These are phyloP conservation scores for Dalechampia spathulata DNA, from an alignment of 441 rosid species.

Conservation along the genomic window DNA sequence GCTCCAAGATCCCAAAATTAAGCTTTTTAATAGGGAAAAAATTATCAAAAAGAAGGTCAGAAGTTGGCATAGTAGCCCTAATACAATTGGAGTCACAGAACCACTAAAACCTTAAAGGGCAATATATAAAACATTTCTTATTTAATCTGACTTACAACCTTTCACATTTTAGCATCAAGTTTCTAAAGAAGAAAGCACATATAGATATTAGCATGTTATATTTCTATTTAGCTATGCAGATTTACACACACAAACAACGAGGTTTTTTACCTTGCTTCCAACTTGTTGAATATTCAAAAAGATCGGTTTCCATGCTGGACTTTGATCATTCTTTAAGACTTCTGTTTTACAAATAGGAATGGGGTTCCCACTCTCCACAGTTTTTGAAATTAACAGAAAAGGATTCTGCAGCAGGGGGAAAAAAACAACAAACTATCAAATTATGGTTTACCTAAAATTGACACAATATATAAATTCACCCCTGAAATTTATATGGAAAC, in stretches of 20 bases:
- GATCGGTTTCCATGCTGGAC: conserved; percentile 74
- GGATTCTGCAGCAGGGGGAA: conserved; percentile 65
- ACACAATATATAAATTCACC: too few relatives aligned
- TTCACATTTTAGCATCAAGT: too few relatives aligned
- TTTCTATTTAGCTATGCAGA: conserved; percentile 5
- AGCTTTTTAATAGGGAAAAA: background rate
- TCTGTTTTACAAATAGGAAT: conserved; percentile 86
- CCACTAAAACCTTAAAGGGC: too few relatives aligned
- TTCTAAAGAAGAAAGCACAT: background rate
- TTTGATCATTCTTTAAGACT: conserved; percentile 67
- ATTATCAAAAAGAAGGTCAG: background rate
- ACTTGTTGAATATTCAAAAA: conserved; percentile 80
- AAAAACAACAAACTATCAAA: too few relatives aligned
- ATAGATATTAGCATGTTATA: background rate
- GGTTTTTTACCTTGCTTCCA: conserved; percentile 69
- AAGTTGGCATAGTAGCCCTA: background rate
- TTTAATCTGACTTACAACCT: too few relatives aligned
- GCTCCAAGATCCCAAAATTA: background rate
- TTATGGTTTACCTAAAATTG: too few relatives aligned
- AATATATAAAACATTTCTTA: too few relatives aligned
- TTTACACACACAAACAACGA: conserved; percentile 1
- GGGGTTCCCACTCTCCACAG: conserved; percentile 50
- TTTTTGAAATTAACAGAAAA: conserved; percentile 74
- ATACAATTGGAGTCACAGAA: too few relatives aligned
- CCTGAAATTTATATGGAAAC: too few relatives aligned